These are phyloP conservation scores for Roridomyces roridus DNA, from an alignment of 768 basidiomycete species.

Conservation along the genomic window DNA sequence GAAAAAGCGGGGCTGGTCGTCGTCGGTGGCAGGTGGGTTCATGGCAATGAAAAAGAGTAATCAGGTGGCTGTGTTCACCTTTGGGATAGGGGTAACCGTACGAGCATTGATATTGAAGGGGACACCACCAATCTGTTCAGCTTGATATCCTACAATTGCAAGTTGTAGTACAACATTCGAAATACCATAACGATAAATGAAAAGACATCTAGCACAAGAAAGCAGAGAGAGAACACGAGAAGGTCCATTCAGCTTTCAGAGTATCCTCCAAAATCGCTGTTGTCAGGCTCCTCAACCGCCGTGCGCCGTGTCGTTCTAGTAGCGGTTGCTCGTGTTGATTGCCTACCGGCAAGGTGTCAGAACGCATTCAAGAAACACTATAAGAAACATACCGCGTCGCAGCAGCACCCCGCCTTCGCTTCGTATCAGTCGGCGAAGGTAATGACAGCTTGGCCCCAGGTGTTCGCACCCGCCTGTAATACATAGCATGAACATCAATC, in stretches of 20 bases:
- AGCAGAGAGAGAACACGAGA: too few species aligned
- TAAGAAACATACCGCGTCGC: not conserved
- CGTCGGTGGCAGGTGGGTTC: too few species aligned
- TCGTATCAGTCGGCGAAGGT: conserved; percentile 21
- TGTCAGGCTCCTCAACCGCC: not conserved
- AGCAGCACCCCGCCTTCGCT: conserved; percentile 1
- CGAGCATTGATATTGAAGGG: too few species aligned
- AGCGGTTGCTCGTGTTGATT: not conserved
- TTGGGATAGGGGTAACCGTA: too few species aligned
- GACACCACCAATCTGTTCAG: too few species aligned
- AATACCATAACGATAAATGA: too few species aligned
- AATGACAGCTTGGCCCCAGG: conserved; percentile 14
- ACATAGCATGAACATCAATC: not conserved
- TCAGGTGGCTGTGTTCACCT: too few species aligned
- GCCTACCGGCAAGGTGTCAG: not conserved
- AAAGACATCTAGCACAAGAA: too few species aligned
- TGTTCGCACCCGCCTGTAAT: conserved; percentile 14
- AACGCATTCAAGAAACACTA: not conserved
- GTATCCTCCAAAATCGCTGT: conserved; percentile 16
- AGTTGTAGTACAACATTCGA: too few species aligned
- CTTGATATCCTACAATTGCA: too few species aligned
- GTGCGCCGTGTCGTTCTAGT: conserved; percentile 4
- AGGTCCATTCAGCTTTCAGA: conserved; percentile 12
- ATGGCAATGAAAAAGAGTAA: too few species aligned
- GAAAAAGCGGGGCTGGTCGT: too few species aligned